Evolutionary conservation across 305 asterid genomes (phyloP).

Genomic region (Rubia tinctorum): DNA sequence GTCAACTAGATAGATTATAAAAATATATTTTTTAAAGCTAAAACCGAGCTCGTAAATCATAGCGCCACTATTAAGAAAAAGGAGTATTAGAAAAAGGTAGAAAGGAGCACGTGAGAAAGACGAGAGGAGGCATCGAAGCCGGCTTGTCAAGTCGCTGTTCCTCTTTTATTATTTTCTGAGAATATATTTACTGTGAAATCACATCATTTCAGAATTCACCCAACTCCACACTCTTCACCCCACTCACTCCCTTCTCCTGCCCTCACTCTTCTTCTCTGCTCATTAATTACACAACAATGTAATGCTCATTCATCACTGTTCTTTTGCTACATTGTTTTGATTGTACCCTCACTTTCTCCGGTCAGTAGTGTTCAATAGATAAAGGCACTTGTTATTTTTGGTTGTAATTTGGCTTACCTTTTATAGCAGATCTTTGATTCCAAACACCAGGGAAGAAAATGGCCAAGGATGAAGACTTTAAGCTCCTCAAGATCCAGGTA

Average conservation of each 20-base stretch:
- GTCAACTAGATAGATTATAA: no score
- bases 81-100: neutral
- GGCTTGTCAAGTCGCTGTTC: constrained; percentile 62
- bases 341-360: neutral
- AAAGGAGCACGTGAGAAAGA: constrained; percentile 29
- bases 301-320: neutral
- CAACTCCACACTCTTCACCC: constrained; percentile 13
- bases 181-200: constrained; percentile 44
- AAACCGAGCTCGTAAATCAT: no score
- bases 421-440: constrained; percentile 32
- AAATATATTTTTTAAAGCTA: no score
- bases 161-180: constrained; percentile 24
- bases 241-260: constrained; percentile 7
- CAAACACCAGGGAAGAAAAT: constrained; percentile 35
- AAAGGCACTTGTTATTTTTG: neutral
- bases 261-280: constrained; percentile 8
- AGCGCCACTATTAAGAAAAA: no score
- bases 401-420: constrained; percentile 2
- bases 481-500: constrained; percentile 95
- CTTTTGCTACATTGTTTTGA: constrained; percentile 11
- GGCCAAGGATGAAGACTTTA: constrained; percentile 79
- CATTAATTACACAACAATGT: constrained; percentile 1
- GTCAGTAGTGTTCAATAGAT: neutral
- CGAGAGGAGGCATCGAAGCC: constrained; percentile 20
- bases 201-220: constrained; percentile 48